Evolutionary conservation across 2,329 filamentous ascomycete species (phyloP).

Genomic region (Aspergillus uvarum): DNA sequence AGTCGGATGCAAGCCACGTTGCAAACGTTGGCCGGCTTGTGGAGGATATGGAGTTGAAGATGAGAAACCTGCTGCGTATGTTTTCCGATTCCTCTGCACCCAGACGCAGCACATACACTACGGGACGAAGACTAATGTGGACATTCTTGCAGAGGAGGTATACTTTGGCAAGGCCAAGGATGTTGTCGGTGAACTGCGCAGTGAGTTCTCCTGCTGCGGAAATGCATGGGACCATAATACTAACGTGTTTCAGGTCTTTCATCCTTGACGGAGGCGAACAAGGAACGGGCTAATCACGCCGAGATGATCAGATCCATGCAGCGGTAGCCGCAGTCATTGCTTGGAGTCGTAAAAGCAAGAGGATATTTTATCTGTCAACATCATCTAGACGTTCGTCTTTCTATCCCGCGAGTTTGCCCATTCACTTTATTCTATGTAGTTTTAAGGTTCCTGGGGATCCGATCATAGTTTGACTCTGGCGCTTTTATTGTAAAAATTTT

Average conservation of each 20-base stretch:
- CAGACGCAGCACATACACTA: background rate
- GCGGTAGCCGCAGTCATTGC: conserved; percentile 27
- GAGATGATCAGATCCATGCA: conserved; percentile 74
- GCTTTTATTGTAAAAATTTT: background rate
- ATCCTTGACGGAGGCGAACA: conserved; percentile 78
- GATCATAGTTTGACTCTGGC: conserved; percentile 1
- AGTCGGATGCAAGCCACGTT: conserved; percentile 89
- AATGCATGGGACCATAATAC: conserved; percentile 15
- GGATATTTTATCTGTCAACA: background rate
- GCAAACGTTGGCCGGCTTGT: conserved; percentile 91
- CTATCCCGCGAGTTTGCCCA: conserved; percentile 3
- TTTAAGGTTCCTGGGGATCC: conserved; percentile 18
- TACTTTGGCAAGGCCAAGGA: conserved; percentile 99
- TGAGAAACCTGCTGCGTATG: conserved; percentile 85
- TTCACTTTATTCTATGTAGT: conserved; percentile 17
- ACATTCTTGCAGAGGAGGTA: conserved; percentile 68
- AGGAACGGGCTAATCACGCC: conserved; percentile 78
- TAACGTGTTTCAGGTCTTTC: conserved; percentile 56
- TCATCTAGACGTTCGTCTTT: background rate
- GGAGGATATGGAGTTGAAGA: conserved; percentile 99
- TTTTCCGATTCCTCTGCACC: conserved; percentile 7
- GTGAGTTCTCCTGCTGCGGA: conserved; percentile 44
- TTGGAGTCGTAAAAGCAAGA: background rate
- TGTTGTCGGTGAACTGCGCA: conserved; percentile 91
- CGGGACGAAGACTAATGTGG: conserved; percentile 15